Conservation (phyloP, 345 rosid genomes). For the Citrus hindsii region DNA sequence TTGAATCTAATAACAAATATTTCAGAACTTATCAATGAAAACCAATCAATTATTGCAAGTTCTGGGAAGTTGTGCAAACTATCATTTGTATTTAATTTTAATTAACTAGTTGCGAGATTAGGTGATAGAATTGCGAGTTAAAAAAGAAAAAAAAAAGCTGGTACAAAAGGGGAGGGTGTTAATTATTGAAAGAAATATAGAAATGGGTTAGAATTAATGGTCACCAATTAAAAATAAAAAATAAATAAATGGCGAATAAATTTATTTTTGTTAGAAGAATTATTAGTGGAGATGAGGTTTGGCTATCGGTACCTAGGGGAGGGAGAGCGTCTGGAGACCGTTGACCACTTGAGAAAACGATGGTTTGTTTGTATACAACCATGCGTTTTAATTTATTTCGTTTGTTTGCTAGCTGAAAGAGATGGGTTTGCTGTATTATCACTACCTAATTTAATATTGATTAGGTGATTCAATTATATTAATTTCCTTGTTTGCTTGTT, state of each 20-base stretch:
- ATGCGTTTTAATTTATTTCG: background rate
- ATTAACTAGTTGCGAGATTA: background rate
- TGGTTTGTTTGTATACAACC: conserved; percentile 13
- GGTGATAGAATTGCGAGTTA: background rate
- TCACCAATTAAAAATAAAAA: too few species aligned
- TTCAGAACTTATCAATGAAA: background rate
- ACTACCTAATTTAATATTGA: background rate
- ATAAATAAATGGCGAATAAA: background rate
- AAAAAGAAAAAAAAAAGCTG: background rate
- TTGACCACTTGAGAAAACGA: conserved; percentile 31
- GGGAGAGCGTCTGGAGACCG: conserved; percentile 4
- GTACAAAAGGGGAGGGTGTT: background rate
- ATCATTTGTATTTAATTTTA: background rate
- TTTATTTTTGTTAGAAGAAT: background rate
- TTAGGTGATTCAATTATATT: background rate
- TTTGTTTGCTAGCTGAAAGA: conserved; percentile 9
- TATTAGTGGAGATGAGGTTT: background rate
- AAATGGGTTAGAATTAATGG: too few species aligned
- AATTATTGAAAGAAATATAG: too few species aligned
- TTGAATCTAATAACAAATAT: background rate
- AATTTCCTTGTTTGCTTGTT: conserved; percentile 12
- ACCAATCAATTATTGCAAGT: conserved; percentile 1
- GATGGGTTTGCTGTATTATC: conserved; percentile 2
- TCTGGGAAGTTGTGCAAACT: background rate
- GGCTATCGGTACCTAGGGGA: conserved; percentile 15